Base-by-base conservation (phyloP, 768 basidiomycete species). In the Pleurotus sapidus region DNA sequence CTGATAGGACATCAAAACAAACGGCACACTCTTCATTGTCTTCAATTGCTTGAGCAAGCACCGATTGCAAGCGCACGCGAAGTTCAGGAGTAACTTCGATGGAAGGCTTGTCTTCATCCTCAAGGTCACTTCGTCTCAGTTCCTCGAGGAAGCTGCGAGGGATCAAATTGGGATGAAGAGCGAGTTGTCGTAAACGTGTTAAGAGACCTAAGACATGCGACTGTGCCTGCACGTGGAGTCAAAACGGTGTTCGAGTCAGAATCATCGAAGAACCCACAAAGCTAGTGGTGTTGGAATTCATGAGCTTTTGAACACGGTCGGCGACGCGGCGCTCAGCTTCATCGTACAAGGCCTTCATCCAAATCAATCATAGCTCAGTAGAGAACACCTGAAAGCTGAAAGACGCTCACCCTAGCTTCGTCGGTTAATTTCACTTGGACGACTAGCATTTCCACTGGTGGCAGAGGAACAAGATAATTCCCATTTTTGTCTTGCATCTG, bases 401-500 rank as follows among this genome's bases (percentile, higher is more conserved):
- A 4, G 18, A 23, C 15, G 11, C 80, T 61, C 66, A 90, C 90
- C 61, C 86, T 83, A 47, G 86, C 88, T 70, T 85, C 84, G 3
- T 76, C 76, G 40, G 68, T 74, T 34, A 95, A 77, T 8, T 83
- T 68, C 14, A 95, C 89, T 4, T 85, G 86, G 50, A 93, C 77
- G 23, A 85, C 69, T 42, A 86, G 93, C 73, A 90, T 84, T 61
- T 91, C 88, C 53, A 97, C 89, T 87, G 88, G 83, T 38, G 95
- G 94, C 11, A 97, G 77, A 12, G 85, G 78, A 2, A 97, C 81
- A 6, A 97, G 75, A 14, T 78, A 72, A 15, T 87, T 85, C 17
- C 95, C 95, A 15, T 83, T 69, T 5, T 74, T 78, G 66, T 95
- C 91, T 79, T 91, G 88, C 89, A 96, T 95, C 85, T 94, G 66